These are phyloP conservation scores for Chalciporus chontae DNA, from an alignment of 768 basidiomycete genomes.

Conservation along the genomic window DNA sequence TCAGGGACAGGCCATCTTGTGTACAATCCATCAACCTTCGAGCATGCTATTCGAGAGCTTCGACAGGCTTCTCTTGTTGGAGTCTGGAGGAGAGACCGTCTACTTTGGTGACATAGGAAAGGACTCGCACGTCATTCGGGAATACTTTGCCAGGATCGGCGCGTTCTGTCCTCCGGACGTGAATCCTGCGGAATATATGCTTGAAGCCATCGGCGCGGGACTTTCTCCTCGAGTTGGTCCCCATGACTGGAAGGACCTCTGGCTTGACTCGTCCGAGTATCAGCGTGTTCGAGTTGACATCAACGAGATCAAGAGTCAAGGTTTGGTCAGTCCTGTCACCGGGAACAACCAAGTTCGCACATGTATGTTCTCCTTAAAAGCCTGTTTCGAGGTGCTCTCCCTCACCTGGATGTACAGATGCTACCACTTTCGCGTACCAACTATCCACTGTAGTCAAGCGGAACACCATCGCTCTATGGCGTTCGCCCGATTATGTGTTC, in stretches of 20 bases:
- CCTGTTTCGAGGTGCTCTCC: conserved; percentile 32
- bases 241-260: conserved; percentile 49
- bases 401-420: conserved; percentile 33
- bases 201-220: conserved; percentile 57
- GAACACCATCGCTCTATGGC: conserved; percentile 71
- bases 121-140: conserved; percentile 18
- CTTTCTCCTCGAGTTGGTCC: conserved; percentile 38
- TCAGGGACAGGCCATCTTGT: conserved; percentile 53
- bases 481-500: conserved; percentile 83
- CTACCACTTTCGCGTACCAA: conserved; percentile 47
- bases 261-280: conserved; percentile 44
- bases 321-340: conserved; percentile 23
- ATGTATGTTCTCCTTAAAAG: conserved; percentile 3
- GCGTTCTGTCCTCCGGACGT: conserved; percentile 18
- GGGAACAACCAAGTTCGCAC: conserved; percentile 32
- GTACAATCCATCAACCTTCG: conserved; percentile 43
- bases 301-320: conserved; percentile 40
- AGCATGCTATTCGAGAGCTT: conserved; percentile 50
- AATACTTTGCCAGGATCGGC: conserved; percentile 25
- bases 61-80: conserved; percentile 48
- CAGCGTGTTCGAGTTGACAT: conserved; percentile 38
- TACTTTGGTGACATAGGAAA: conserved; percentile 54
- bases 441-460: conserved; percentile 62
- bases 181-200: conserved; percentile 42
- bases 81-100: conserved; percentile 58